phyloP scores from a whole-genome alignment of 164 flowering plant genomes.

The Stephania cephalantha region DNA sequence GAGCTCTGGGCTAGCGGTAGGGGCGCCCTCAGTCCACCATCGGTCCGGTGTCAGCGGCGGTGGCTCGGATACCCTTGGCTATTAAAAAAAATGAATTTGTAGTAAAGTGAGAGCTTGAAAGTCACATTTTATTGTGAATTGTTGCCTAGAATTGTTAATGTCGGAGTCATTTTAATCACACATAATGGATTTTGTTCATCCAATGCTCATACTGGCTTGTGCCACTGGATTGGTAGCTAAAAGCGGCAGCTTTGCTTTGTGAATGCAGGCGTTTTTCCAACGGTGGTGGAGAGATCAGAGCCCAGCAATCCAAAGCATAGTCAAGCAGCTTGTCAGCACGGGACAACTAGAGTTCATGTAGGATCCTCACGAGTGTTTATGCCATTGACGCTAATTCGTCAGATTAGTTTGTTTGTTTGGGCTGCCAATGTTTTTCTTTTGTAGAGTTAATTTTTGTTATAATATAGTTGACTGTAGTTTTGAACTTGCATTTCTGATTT shows the following conservation, averaged over 20 bases:
- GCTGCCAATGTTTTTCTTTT: background rate
- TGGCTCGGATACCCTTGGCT: too few relatives aligned
- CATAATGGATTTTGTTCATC: background rate
- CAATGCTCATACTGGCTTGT: background rate
- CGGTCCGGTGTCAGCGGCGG: too few relatives aligned
- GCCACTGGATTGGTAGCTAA: background rate
- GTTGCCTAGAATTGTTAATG: background rate
- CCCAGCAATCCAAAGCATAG: constrained; percentile 35
- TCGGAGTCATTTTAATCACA: background rate
- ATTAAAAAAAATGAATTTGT: background rate
- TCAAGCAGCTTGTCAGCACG: constrained; percentile 56
- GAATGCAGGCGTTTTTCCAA: constrained; percentile 77
- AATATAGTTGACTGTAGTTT: background rate
- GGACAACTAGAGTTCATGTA: constrained; percentile 96
- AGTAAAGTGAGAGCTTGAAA: background rate
- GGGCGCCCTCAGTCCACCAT: too few relatives aligned
- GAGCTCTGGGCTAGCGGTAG: too few relatives aligned
- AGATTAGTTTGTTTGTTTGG: background rate
- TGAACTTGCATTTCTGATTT: constrained; percentile 3
- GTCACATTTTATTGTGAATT: background rate
- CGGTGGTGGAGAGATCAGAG: constrained; percentile 93
- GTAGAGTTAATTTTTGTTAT: background rate
- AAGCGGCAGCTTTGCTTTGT: background rate
- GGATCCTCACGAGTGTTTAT: background rate
- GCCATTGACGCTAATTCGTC: background rate